Conservation (phyloP, 2,329 filamentous ascomycete species). For the Pestalotiopsis sp. region DNA sequence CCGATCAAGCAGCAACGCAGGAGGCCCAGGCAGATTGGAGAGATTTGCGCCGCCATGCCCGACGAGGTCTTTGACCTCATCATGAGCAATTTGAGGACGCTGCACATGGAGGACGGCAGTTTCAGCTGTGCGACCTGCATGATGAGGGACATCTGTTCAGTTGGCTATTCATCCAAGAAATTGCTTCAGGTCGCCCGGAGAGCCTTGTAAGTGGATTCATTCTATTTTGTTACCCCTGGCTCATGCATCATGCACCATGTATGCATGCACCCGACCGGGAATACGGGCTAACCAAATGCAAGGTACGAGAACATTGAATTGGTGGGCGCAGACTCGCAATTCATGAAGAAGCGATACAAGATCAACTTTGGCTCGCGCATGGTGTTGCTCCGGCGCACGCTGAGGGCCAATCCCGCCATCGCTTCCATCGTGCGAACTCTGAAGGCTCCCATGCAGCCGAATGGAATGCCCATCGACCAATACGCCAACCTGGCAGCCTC, state of each 20-base stretch:
- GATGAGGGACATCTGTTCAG: slow-evolving; percentile 60
- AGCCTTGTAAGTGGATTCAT: slow-evolving; percentile 47
- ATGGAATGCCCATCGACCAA: slow-evolving; percentile 42
- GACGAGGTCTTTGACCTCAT: slow-evolving; percentile 61
- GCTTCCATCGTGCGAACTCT: slow-evolving; percentile 58
- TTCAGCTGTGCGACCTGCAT: slow-evolving; percentile 65
- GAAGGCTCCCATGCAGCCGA: slow-evolving; percentile 53
- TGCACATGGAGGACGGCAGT: slow-evolving; percentile 50
- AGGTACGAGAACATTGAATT: slow-evolving; percentile 61
- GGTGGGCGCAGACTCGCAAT: slow-evolving; percentile 55
- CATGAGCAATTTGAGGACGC: slow-evolving; percentile 52
- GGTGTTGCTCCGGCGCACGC: slow-evolving; percentile 57
- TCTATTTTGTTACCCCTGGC: not conserved
- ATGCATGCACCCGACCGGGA: not conserved
- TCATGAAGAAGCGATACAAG: slow-evolving; percentile 61
- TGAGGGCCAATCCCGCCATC: slow-evolving; percentile 54
- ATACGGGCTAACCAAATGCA: slow-evolving; percentile 23
- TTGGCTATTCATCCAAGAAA: slow-evolving; percentile 52
- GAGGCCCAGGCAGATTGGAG: slow-evolving; percentile 42
- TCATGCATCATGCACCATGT: not conserved
- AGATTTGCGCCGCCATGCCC: slow-evolving; percentile 57
- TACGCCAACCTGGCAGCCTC: slow-evolving; percentile 62
- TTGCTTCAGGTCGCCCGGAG: slow-evolving; percentile 52
- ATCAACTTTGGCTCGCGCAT: slow-evolving; percentile 53
- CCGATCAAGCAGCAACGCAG: slow-evolving; percentile 35